A percentile compares a stretch with the other conserved stretches of the same genome.
phyloP scores from a whole-genome alignment of 768 basidiomycete species.

The Russula vinacea region DNA sequence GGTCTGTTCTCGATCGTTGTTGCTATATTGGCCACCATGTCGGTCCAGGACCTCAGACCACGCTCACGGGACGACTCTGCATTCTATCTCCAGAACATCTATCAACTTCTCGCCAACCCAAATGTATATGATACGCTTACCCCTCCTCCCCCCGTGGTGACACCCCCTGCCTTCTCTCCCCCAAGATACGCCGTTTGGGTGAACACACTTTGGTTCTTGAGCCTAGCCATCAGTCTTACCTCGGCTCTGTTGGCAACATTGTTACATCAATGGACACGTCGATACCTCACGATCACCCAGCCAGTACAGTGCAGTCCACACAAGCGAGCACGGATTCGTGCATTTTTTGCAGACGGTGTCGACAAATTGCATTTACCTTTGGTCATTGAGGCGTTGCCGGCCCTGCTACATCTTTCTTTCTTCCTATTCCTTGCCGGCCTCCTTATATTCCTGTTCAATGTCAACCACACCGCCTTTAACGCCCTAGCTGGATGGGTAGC shows the following conservation, averaged over 20 bases:
- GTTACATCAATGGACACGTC: not conserved
- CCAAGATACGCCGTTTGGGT: conserved; percentile 4
- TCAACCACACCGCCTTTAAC: not conserved
- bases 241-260: conserved; percentile 1
- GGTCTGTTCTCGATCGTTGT: conserved; percentile 11
- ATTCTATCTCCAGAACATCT: conserved; percentile 4
- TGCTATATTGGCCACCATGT: not conserved
- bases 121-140: not conserved
- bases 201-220: conserved; percentile 1
- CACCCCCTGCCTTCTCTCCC: conserved; percentile 2
- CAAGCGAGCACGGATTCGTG: conserved; percentile 6
- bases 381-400: not conserved
- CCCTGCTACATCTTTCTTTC: conserved; percentile 2
- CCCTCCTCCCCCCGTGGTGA: not conserved
- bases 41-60: not conserved
- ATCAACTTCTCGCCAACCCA: not conserved
- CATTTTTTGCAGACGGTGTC: not conserved
- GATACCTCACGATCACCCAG: not conserved
- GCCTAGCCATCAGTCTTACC: not conserved
- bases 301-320: not conserved
- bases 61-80: not conserved
- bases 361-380: not conserved
- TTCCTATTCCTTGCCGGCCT: not conserved
- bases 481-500: not conserved
- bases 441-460: conserved; percentile 3